phyloP scores from a whole-genome alignment of 768 basidiomycete genomes.

The Suillus clintonianus region DNA sequence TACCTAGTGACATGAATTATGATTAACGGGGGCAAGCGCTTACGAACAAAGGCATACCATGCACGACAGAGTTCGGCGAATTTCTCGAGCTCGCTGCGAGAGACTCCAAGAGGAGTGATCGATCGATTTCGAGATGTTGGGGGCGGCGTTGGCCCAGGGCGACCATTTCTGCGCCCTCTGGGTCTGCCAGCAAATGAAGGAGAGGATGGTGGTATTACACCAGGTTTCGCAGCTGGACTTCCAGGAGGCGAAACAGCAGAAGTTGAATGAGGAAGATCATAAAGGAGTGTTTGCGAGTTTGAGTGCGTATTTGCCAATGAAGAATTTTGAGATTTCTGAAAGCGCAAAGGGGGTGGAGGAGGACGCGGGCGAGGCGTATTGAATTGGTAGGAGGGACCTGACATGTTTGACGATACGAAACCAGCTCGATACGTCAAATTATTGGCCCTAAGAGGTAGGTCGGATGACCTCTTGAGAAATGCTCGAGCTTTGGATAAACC shows the following conservation, averaged over 20 bases:
- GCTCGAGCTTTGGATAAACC: constrained; percentile 18
- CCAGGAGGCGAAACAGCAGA: constrained; percentile 56
- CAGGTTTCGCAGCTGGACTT: constrained; percentile 47
- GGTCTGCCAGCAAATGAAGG: constrained; percentile 55
- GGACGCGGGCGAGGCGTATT: constrained; percentile 62
- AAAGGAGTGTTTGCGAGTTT: constrained; percentile 67
- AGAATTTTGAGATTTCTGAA: constrained; percentile 46
- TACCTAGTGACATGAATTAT: constrained; percentile 54
- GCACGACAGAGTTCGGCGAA: constrained; percentile 78
- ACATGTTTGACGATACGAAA: constrained; percentile 46
- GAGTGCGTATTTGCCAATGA: constrained; percentile 44
- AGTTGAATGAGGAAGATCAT: constrained; percentile 67
- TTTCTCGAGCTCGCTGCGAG: constrained; percentile 69
- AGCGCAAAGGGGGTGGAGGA: constrained; percentile 60
- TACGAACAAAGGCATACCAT: constrained; percentile 52
- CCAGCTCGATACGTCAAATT: constrained; percentile 29
- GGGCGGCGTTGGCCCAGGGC: constrained; percentile 53
- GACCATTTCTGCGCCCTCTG: constrained; percentile 48
- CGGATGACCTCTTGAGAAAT: constrained; percentile 3
- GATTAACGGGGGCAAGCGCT: constrained; percentile 10
- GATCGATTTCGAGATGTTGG: constrained; percentile 65
- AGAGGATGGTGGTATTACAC: constrained; percentile 56
- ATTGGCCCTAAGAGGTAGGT: constrained; percentile 11
- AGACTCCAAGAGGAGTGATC: constrained; percentile 65
- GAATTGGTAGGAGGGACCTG: constrained; percentile 62